phyloP scores from a whole-genome alignment of 306 rosid genomes.

The Abrus pulchellus region DNA sequence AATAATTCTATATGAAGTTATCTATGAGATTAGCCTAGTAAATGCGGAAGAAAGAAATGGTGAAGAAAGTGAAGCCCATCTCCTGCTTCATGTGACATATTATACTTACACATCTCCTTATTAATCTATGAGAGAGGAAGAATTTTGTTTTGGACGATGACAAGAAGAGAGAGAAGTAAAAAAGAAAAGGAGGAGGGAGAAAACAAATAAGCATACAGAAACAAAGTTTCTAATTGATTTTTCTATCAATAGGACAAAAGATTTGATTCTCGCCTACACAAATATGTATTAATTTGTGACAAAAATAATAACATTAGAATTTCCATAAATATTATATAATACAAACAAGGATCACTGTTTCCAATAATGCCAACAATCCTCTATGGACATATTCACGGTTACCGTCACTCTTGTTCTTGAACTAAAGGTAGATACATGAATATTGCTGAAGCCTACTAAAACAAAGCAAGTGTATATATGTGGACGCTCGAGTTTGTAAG shows the following conservation, averaged over 20 bases:
- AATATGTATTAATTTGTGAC: neutral
- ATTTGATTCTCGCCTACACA: neutral
- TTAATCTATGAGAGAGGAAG: too few species aligned
- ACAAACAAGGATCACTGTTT: constrained; percentile 39
- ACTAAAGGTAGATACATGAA: constrained; percentile 40
- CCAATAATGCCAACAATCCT: constrained; percentile 38
- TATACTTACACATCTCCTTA: too few species aligned
- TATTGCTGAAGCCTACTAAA: constrained; percentile 42
- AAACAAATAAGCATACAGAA: too few species aligned
- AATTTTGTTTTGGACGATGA: too few species aligned
- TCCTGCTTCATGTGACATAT: neutral
- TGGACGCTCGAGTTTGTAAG: constrained; percentile 37
- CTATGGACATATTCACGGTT: constrained; percentile 42
- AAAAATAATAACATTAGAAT: constrained; percentile 32
- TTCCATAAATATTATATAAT: constrained; percentile 34
- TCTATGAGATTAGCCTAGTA: neutral
- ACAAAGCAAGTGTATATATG: constrained; percentile 33
- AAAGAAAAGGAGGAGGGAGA: too few species aligned
- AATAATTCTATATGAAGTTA: neutral
- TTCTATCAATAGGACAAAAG: neutral
- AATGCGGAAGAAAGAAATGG: neutral
- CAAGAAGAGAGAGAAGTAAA: too few species aligned
- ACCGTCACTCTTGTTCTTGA: constrained; percentile 41
- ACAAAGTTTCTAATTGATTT: neutral
- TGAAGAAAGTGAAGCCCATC: neutral